Evolutionary conservation across 2,329 filamentous ascomycete genomes (phyloP).

Genomic region (Verticillium tricorpus): DNA sequence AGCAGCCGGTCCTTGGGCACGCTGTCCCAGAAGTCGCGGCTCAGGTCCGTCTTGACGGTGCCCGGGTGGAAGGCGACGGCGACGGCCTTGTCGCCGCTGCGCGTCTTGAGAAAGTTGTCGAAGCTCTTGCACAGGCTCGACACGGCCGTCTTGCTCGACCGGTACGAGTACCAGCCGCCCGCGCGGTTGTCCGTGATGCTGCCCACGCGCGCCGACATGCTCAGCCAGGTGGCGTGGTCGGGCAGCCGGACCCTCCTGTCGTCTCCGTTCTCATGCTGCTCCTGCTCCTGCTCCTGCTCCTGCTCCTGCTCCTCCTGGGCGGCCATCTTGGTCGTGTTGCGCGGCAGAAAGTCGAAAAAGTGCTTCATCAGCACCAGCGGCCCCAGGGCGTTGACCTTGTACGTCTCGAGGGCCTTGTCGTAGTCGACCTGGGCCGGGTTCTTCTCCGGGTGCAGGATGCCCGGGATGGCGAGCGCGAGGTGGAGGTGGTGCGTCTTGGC

Average conservation of each 20-base stretch:
- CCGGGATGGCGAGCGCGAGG: slow-evolving; percentile 65
- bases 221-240: slow-evolving; percentile 59
- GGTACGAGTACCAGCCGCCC: slow-evolving; percentile 81
- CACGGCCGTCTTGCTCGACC: slow-evolving; percentile 70
- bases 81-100: slow-evolving; percentile 58
- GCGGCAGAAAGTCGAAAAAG: slow-evolving; percentile 65
- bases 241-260: slow-evolving; percentile 32
- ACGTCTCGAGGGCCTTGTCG: slow-evolving; percentile 59
- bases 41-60: slow-evolving; percentile 73
- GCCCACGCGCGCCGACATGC: slow-evolving; percentile 75
- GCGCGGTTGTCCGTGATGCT: slow-evolving; percentile 66
- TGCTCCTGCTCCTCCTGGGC: slow-evolving; percentile 2
- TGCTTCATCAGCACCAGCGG: slow-evolving; percentile 75
- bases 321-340: slow-evolving; percentile 40
- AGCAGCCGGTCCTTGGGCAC: slow-evolving; percentile 61
- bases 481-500: slow-evolving; percentile 53
- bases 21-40: slow-evolving; percentile 65
- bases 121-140: slow-evolving; percentile 68
- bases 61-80: slow-evolving; percentile 73
- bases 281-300: slow-evolving; percentile 5
- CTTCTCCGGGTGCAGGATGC: slow-evolving; percentile 68
- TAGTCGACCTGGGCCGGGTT: slow-evolving; percentile 61
- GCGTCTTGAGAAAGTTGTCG: slow-evolving; percentile 59
- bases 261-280: background rate
- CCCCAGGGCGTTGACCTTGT: slow-evolving; percentile 68